Conservation (phyloP, 306 rosid genomes). For the Pyrus communis region DNA sequence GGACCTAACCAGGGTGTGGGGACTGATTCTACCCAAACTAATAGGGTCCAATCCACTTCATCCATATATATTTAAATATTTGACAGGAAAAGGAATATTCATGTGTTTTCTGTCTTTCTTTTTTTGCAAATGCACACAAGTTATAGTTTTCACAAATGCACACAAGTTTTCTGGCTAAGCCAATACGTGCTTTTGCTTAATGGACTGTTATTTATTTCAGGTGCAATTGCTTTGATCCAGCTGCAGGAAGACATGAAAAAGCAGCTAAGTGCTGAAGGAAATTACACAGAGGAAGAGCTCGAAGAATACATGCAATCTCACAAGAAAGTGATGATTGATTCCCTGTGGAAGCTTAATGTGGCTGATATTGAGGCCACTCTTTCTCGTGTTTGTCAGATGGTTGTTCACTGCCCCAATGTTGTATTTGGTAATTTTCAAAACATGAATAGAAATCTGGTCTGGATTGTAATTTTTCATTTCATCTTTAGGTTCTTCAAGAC, state of each 20-base stretch:
- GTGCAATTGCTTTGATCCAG: constrained; percentile 95
- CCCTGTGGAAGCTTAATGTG: constrained; percentile 97
- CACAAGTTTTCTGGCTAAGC: neutral
- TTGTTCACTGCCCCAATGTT: constrained; percentile 24
- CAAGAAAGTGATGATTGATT: constrained; percentile 88
- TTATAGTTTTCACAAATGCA: neutral
- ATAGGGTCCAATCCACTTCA: neutral
- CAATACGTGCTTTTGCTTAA: neutral
- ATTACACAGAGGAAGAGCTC: constrained; percentile 87
- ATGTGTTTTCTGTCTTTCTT: neutral
- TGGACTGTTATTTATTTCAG: constrained; percentile 31
- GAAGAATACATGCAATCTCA: constrained; percentile 81
- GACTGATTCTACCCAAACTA: neutral
- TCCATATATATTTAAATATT: neutral
- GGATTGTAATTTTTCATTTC: constrained; percentile 24
- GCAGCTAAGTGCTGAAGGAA: constrained; percentile 84
- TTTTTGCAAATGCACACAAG: neutral
- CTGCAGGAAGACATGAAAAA: constrained; percentile 97
- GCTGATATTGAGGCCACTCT: constrained; percentile 98
- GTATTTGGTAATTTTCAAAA: neutral
- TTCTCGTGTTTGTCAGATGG: constrained; percentile 96
- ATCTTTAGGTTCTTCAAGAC: constrained; percentile 85
- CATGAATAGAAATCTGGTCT: neutral
- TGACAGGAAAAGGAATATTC: neutral
- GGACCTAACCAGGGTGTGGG: neutral